These are phyloP conservation scores for Aspergillus sp. DNA, from an alignment of 2,329 filamentous ascomycete species.

Conservation along the genomic window DNA sequence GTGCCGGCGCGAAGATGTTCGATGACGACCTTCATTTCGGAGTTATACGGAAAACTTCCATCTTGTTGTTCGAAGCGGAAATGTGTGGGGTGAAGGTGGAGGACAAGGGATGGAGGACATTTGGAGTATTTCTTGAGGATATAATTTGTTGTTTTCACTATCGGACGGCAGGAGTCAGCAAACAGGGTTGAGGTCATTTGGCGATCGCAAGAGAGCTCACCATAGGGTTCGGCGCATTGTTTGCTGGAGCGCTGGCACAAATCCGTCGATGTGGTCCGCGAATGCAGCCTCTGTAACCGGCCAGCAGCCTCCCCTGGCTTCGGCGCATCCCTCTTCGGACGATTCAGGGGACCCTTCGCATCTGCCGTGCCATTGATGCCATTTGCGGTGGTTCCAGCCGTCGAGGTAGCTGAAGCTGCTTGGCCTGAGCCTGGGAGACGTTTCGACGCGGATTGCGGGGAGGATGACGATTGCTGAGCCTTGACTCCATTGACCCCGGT, in stretches of 20 bases:
- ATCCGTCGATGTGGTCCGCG: slow-evolving; percentile 26
- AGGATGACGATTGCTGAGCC: slow-evolving; percentile 60
- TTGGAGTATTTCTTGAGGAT: slow-evolving; percentile 78
- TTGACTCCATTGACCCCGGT: slow-evolving; percentile 57
- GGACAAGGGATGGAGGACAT: slow-evolving; percentile 73
- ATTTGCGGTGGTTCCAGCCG: slow-evolving; percentile 43
- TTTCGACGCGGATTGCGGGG: slow-evolving; percentile 53
- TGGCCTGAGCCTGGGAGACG: slow-evolving; percentile 55
- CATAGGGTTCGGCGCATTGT: slow-evolving; percentile 45
- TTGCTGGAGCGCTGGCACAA: slow-evolving; percentile 36
- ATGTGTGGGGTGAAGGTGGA: slow-evolving; percentile 81
- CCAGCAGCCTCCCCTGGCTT: slow-evolving; percentile 32
- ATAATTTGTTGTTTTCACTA: slow-evolving; percentile 68
- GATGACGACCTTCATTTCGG: slow-evolving; percentile 79
- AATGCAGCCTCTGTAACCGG: slow-evolving; percentile 33
- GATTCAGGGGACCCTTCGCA: slow-evolving; percentile 41
- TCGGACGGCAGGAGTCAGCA: slow-evolving; percentile 18
- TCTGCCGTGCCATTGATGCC: slow-evolving; percentile 33
- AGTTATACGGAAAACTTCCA: slow-evolving; percentile 86
- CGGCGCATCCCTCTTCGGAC: slow-evolving; percentile 58
- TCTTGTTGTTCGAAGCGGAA: slow-evolving; percentile 94
- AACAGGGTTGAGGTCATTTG: slow-evolving; percentile 10
- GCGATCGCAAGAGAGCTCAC: slow-evolving; percentile 27
- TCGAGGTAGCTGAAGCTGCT: slow-evolving; percentile 44
- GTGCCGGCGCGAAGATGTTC: slow-evolving; percentile 74